Base-by-base conservation (phyloP, 441 rosid genomes). In the Daphne laureola region DNA sequence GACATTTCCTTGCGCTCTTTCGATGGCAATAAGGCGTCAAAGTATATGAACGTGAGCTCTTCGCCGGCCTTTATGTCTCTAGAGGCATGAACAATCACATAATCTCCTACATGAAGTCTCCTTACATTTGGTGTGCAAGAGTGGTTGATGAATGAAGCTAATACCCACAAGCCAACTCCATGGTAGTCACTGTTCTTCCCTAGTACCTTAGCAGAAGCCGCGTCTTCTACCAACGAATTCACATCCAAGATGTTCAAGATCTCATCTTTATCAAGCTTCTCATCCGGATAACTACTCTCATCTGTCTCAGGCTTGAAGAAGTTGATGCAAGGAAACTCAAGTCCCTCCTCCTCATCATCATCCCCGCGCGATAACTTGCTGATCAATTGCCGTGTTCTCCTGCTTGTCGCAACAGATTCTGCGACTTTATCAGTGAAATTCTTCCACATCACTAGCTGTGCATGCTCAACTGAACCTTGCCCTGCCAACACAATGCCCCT, bases 381-480 rank as follows among this genome's bases (percentile, higher is more conserved):
- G 49, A 88, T 67, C 73, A 73, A 58, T 25, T 42, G 44, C 36
- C 40, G 62, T 44, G 74, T 82, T 67, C 78, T 75, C 16, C 18
- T 53, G 54, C 95, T 73, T 61, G 57, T 82, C 1, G 71, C 54
- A 55, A 77, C 65, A 0, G 74, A 67, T 36, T 79, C 75, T 0
- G 62, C 63, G 25, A 92, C 86, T 63, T 75, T 71, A 25, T 81
- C 77, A 1, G 86, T 46, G 53, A 92, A 86, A 31, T 74, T 86
- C 74, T 77, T 91, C 95, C 98, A 92, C 95, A 88, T 91, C 4
- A 88, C 81, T 61, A 92, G 41, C 36, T 79, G 89, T 7, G 81
- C 90, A 45, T 71, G 74, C 46, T 82, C 87, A 0, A 64, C 74
- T 3, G 80, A 71, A 50, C 77, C 89, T 43, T 72, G 76, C 43